Evolutionary conservation across 805 yeast species (phyloP).

Genomic region (Candida sanyiensis): DNA sequence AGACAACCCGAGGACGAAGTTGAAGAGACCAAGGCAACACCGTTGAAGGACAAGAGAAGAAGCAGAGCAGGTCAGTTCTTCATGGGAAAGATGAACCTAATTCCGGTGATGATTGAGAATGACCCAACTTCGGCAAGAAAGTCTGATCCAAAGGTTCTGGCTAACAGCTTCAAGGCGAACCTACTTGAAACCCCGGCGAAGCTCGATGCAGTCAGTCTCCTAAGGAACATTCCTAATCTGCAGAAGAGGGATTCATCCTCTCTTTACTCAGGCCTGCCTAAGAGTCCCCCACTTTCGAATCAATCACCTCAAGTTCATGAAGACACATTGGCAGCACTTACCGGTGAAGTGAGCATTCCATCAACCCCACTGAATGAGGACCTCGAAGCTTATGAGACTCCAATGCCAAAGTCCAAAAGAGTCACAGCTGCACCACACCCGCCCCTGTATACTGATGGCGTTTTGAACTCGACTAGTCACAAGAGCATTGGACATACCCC

Average conservation of each 20-base stretch:
- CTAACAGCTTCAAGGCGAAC: slow-evolving; percentile 14
- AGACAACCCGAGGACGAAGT: slow-evolving; percentile 6
- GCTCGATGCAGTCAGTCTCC: slow-evolving; percentile 7
- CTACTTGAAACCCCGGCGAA: slow-evolving; percentile 8
- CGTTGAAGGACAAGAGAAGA: slow-evolving; percentile 21
- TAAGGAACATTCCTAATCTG: slow-evolving; percentile 18
- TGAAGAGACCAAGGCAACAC: slow-evolving; percentile 9
- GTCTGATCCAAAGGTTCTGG: slow-evolving; percentile 15
- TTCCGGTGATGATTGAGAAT: slow-evolving; percentile 32
- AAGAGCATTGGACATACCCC: too few relatives aligned
- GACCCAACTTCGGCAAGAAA: slow-evolving; percentile 28
- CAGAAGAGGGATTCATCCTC: slow-evolving; percentile 12
- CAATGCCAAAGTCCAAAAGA: slow-evolving; percentile 14
- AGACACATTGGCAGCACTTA: slow-evolving; percentile 10
- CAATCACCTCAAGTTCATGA: slow-evolving; percentile 7
- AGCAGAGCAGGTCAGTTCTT: slow-evolving; percentile 34
- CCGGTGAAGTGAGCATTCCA: slow-evolving; percentile 7
- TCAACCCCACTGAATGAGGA: not conserved
- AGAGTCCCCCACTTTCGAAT: not conserved
- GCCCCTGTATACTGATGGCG: too few relatives aligned
- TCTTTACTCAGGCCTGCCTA: too few relatives aligned
- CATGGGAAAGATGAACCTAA: slow-evolving; percentile 36
- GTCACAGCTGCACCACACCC: too few relatives aligned
- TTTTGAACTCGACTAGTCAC: too few relatives aligned
- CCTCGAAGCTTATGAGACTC: slow-evolving; percentile 15